phyloP scores from a whole-genome alignment of 2,329 filamentous ascomycete species.

The Peltaster fructicola region DNA sequence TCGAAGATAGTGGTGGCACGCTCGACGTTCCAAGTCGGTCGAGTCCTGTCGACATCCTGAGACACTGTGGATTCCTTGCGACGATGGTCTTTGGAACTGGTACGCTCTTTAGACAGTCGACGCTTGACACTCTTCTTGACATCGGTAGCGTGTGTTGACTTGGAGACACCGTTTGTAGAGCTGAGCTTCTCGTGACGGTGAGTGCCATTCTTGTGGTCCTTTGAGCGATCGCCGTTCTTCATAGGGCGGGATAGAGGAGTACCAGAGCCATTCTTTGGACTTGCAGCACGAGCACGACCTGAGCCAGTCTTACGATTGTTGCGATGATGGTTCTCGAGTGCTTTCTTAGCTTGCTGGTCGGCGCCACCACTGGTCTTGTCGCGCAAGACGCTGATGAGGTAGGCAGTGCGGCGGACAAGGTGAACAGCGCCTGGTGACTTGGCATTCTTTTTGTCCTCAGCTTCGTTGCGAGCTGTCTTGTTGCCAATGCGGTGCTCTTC shows the following conservation, averaged over 20 bases:
- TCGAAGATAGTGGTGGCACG: conserved; percentile 36
- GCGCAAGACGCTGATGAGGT: conserved; percentile 84
- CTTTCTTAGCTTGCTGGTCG: conserved; percentile 57
- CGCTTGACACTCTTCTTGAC: conserved; percentile 22
- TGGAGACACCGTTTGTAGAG: no score
- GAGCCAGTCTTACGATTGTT: conserved; percentile 73
- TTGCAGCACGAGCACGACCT: conserved; percentile 33
- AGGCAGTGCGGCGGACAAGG: conserved; percentile 84
- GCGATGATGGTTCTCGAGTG: conserved; percentile 82
- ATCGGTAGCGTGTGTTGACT: conserved; percentile 14
- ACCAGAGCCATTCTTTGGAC: conserved; percentile 44
- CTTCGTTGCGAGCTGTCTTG: conserved; percentile 77
- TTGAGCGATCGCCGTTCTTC: conserved; percentile 19
- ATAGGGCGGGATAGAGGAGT: conserved; percentile 44
- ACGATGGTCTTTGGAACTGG: conserved; percentile 19
- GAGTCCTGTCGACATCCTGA: conserved; percentile 19
- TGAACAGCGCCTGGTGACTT: conserved; percentile 96
- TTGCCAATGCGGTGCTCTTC: conserved; percentile 97
- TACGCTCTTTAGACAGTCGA: conserved; percentile 17
- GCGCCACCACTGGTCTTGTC: conserved; percentile 51
- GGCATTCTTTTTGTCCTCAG: conserved; percentile 46
- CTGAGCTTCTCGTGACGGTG: conserved; percentile 21
- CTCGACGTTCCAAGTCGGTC: conserved; percentile 27
- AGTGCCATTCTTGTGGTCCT: no score
- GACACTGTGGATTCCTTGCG: conserved; percentile 27